These are phyloP conservation scores for Tuber umbilicatum DNA, from an alignment of 495 filamentous ascomycete genomes.

Conservation along the genomic window DNA sequence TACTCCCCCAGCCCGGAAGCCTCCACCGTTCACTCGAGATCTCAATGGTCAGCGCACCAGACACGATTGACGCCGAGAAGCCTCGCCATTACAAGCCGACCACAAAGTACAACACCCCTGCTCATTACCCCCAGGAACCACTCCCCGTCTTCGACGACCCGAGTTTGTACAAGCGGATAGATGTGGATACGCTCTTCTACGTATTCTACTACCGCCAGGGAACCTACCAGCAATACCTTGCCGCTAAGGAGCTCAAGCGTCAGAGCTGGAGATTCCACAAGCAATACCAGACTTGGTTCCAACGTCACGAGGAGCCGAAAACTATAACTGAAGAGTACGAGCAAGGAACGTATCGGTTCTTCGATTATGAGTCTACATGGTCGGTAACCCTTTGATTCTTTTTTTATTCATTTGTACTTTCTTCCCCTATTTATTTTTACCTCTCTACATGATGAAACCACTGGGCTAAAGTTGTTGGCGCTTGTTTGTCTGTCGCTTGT, in stretches of 20 bases:
- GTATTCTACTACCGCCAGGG: constrained; percentile 98
- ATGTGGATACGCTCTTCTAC: constrained; percentile 96
- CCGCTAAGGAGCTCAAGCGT: constrained; percentile 87
- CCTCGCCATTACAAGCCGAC: constrained; percentile 78
- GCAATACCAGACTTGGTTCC: constrained; percentile 99
- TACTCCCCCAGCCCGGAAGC: constrained; percentile 54
- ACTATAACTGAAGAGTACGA: constrained; percentile 97
- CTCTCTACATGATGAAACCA: constrained; percentile 3
- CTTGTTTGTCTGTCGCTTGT: constrained; percentile 31
- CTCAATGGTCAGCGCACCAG: constrained; percentile 65
- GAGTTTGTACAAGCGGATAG: constrained; percentile 75
- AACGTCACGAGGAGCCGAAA: constrained; percentile 96
- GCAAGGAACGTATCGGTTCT: constrained; percentile 97
- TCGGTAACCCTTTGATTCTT: constrained; percentile 48
- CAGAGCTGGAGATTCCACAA: constrained; percentile 99
- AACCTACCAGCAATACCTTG: constrained; percentile 92
- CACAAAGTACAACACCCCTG: constrained; percentile 66
- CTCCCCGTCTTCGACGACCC: constrained; percentile 85
- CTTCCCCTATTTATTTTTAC: neutral
- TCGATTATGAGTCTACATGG: constrained; percentile 99
- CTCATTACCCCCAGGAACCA: constrained; percentile 87
- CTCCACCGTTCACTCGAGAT: constrained; percentile 63
- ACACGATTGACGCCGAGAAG: constrained; percentile 69
- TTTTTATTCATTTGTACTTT: constrained; percentile 12
- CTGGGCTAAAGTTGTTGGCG: constrained; percentile 17